A percentile compares a stretch with the other conserved stretches of the same genome.
Evolutionary conservation across 208 protist genomes (phyloP).

Genomic region (Zelonia costaricensis): DNA sequence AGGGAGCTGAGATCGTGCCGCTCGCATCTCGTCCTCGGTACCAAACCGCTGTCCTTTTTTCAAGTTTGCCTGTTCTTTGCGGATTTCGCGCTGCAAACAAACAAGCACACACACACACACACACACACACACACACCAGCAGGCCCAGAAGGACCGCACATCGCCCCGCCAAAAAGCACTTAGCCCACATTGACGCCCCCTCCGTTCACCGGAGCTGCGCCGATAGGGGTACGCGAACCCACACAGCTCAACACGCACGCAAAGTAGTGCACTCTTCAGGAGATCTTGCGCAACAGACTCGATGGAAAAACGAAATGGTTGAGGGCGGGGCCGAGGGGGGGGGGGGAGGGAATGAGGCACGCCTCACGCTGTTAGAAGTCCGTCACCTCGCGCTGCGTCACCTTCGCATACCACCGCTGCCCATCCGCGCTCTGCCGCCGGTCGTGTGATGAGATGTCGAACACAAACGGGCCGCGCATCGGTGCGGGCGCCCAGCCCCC

Average conservation of each 20-base stretch:
- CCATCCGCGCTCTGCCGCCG: conserved; percentile 19
- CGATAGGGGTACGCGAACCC: too few relatives aligned
- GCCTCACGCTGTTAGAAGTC: conserved; percentile 2
- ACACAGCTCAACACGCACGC: too few relatives aligned
- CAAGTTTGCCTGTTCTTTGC: too few relatives aligned
- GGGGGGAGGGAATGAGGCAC: neutral
- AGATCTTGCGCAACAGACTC: too few relatives aligned
- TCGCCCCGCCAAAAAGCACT: neutral
- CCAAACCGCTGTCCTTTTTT: too few relatives aligned
- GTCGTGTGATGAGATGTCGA: conserved; percentile 18
- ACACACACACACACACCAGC: neutral
- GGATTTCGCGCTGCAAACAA: too few relatives aligned
- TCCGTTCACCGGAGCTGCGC: too few relatives aligned
- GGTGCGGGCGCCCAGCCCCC: conserved; percentile 25
- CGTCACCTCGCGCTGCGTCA: conserved; percentile 12
- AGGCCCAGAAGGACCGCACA: neutral
- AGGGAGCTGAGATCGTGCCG: too few relatives aligned
- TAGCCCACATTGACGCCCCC: too few relatives aligned
- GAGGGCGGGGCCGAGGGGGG: neutral
- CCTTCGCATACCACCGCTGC: conserved; percentile 18
- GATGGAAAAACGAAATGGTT: too few relatives aligned
- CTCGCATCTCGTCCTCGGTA: too few relatives aligned
- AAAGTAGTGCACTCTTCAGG: too few relatives aligned
- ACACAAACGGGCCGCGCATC: conserved; percentile 27
- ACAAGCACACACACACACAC: neutral